These are phyloP conservation scores for Intubia oerlemansii DNA, from an alignment of 2,329 filamentous ascomycete genomes.

Conservation along the genomic window DNA sequence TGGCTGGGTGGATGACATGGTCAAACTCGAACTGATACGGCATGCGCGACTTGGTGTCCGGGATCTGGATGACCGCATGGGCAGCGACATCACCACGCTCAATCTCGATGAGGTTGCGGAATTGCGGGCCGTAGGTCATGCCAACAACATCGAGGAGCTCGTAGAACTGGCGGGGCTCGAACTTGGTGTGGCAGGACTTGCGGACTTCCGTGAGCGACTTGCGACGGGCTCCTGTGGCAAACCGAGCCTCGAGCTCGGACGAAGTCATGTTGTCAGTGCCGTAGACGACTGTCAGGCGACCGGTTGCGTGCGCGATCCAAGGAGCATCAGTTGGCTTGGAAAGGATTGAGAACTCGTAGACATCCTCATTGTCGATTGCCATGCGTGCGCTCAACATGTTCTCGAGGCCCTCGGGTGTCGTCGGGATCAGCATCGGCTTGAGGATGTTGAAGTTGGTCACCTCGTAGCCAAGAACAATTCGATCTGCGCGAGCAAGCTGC, in stretches of 20 bases:
- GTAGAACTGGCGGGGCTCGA: constrained; percentile 25
- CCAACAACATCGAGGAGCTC: constrained; percentile 26
- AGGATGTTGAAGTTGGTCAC: constrained; percentile 7
- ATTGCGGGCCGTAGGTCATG: constrained; percentile 27
- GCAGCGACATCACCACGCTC: constrained; percentile 8
- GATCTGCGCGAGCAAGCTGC: constrained; percentile 8
- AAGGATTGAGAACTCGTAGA: constrained; percentile 16
- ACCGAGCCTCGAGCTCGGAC: not conserved
- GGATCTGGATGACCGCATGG: constrained; percentile 18
- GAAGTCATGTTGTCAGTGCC: not conserved
- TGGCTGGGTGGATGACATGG: constrained; percentile 34
- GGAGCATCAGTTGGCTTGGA: constrained; percentile 19
- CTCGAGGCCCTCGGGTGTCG: constrained; percentile 20
- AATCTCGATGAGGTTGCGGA: constrained; percentile 22
- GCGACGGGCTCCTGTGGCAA: constrained; percentile 1
- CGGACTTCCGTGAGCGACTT: constrained; percentile 10
- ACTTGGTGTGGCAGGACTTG: constrained; percentile 12
- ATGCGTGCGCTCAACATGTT: constrained; percentile 23
- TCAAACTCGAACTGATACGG: constrained; percentile 29
- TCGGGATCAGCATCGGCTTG: constrained; percentile 9
- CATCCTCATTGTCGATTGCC: constrained; percentile 2
- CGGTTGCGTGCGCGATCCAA: constrained; percentile 19
- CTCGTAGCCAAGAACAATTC: constrained; percentile 4
- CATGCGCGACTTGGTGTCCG: constrained; percentile 30
- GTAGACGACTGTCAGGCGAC: constrained; percentile 10